Evolutionary conservation across 805 yeast species (phyloP).

Genomic region (Nakazawaea molendinolei): DNA sequence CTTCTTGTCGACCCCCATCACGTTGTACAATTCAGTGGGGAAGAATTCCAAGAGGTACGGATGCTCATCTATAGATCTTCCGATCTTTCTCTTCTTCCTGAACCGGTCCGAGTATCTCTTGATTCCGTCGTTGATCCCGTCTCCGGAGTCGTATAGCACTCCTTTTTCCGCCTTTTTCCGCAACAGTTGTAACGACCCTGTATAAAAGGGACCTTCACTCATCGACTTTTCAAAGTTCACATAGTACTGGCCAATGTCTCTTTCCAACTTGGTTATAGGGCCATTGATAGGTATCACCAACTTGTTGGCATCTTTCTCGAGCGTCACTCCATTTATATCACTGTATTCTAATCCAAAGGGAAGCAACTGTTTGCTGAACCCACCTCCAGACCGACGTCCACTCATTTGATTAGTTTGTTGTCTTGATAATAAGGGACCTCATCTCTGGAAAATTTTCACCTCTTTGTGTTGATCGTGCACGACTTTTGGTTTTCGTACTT

Average conservation of each 20-base stretch:
- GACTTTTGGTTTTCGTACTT: background rate
- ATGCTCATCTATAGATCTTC: constrained; percentile 69
- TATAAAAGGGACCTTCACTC: constrained; percentile 59
- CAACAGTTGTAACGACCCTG: constrained; percentile 39
- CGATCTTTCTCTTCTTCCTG: constrained; percentile 60
- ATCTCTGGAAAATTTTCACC: too few species aligned
- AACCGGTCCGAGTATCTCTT: constrained; percentile 79
- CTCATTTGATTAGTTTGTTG: too few species aligned
- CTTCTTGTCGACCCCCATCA: constrained; percentile 57
- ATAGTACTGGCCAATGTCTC: constrained; percentile 44
- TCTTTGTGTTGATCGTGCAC: too few species aligned
- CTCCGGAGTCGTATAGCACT: constrained; percentile 29
- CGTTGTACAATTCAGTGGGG: constrained; percentile 70
- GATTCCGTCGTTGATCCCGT: constrained; percentile 57
- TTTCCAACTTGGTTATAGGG: constrained; percentile 43
- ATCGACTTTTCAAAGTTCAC: constrained; percentile 47
- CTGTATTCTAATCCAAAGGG: constrained; percentile 73
- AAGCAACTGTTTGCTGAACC: constrained; percentile 31
- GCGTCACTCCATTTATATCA: constrained; percentile 40
- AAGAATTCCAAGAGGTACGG: constrained; percentile 67
- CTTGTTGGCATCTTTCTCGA: constrained; percentile 30
- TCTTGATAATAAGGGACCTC: too few species aligned
- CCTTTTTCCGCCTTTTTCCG: constrained; percentile 19
- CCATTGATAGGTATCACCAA: constrained; percentile 62
- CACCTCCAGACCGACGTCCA: constrained; percentile 39